Base-by-base conservation (phyloP, 371 early-diverging fungal species). In the Rhizomucor pusillus region DNA sequence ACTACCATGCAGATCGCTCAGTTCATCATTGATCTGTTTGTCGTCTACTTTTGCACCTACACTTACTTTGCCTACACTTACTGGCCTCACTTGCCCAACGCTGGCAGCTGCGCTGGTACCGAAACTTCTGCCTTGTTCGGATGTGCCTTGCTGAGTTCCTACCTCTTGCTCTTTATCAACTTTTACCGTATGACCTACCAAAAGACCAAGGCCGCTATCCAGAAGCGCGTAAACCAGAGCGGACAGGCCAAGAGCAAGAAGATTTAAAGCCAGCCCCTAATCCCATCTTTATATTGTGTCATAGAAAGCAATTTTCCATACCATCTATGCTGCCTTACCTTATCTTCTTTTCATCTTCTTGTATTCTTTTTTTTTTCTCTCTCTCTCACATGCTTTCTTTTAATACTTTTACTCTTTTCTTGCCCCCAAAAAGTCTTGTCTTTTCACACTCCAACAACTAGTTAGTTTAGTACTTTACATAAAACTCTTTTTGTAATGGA, bases 1-100 rank as follows among this genome's bases (percentile, higher is more conserved):
- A 94, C 95, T 34, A 90, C 92, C 10, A 71, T 93, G 60, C 95
- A 94, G 73, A 94, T 94, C 60, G 67, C 78, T 56, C 95, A 94
- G 75, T 94, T 94, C 54, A 79, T 94, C 50, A 85, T 92, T 50
- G 95, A 93, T 65, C 76, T 89, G 57, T 78, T 75, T 24, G 70
- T 86, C 58, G 84, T 89, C 69, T 90, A 90, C 69, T 89, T 86
- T 75, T 87, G 88, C 69, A 72, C 90, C 50, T 91, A 92, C 77
- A 89, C 86, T 54, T 86, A 88, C 69, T 89, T 91, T 55, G 77
- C 86, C 50, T 75, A 52, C 65, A 83, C 83, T 52, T 86, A 89
- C 73, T 84, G 70, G 65, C 87, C 86, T 44, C 73, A 69, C 22
- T 67, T 88, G 47, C 91, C 93, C 61, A 84, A 88, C 67, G 66